Conservation (phyloP, 2,329 filamentous ascomycete species). For the Xylaria digitata region DNA sequence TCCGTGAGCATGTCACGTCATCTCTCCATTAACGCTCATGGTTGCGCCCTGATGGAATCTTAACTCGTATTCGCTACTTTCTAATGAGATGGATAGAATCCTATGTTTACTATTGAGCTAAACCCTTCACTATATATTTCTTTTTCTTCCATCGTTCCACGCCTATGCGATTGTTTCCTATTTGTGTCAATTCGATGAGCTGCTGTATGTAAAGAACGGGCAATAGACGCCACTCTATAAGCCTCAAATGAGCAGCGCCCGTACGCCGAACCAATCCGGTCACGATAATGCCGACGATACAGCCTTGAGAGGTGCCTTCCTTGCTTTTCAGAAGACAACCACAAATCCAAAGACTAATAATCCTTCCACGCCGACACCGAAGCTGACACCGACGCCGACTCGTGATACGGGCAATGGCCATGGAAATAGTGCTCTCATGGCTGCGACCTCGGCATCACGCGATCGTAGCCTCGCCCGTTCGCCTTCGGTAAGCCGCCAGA, state of each 20-base stretch:
- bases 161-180: neutral
- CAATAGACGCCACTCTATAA: slow-evolving; percentile 35
- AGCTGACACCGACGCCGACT: slow-evolving; percentile 15
- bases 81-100: neutral
- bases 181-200: slow-evolving; percentile 37
- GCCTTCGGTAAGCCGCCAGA: slow-evolving; percentile 51
- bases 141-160: neutral
- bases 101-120: neutral
- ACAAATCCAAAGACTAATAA: slow-evolving; percentile 34
- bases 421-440: slow-evolving; percentile 57
- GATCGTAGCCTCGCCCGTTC: slow-evolving; percentile 47
- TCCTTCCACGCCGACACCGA: slow-evolving; percentile 25
- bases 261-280: slow-evolving; percentile 45
- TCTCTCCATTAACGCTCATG: slow-evolving; percentile 1
- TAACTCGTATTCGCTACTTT: neutral
- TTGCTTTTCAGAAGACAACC: slow-evolving; percentile 62
- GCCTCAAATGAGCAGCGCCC: slow-evolving; percentile 47
- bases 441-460: slow-evolving; percentile 57
- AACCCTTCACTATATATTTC: neutral
- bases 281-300: slow-evolving; percentile 49
- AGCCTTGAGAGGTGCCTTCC: slow-evolving; percentile 65
- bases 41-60: neutral
- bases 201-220: slow-evolving; percentile 23
- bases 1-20: slow-evolving; percentile 20
- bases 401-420: slow-evolving; percentile 28